Base-by-base conservation (phyloP, 768 basidiomycete genomes). In the Dictyophora rubrovolvata region DNA sequence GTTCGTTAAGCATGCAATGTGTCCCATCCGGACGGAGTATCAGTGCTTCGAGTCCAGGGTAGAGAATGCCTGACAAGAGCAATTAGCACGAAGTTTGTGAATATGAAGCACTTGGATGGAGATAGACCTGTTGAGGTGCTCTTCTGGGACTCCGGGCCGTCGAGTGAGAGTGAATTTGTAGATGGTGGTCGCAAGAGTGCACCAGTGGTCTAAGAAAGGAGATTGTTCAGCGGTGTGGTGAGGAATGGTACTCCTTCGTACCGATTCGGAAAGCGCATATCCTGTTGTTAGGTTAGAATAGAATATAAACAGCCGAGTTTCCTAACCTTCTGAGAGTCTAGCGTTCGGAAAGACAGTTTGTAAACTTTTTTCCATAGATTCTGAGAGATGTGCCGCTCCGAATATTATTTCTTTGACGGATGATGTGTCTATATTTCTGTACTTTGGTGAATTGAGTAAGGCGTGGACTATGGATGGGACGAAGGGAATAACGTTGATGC, bases 311-410 rank as follows among this genome's bases (percentile, higher is more conserved):
- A n/a, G n/a, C 0, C 83, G 85, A 77, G 86, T 80, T 20, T 87
- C 87, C 63, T 86, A 89, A 0, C 85, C 86, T 85, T 56, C 28
- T 28, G 33, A 12, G 22, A 56, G 12, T 17, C 18, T 33, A 33
- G 34, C 84, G 84, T 74, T 81, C 79, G 0, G 61, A 48, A 8
- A 80, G 65, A 0, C 66, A 62, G 0, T 68, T 65, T 6, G 28
- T 28, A 28, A 65, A 59, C 0, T 76, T 71, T 14, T 77, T 59
- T 42, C n/a, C 42, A 42, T 42, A 42, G 42, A 12, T 14, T 42
- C 14, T n/a, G 87, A 83, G 21, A 88, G 77, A 64, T 86, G 81
- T 1, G 87, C 85, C 0, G 84, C 87, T 5, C 86, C 86, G 58
- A 76, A 77, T 6, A 66, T 69, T 23, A 83, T 60, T 6, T 28